phyloP scores from a whole-genome alignment of 1,284 basidiomycete species.

The Sanghuangporus weigelae region DNA sequence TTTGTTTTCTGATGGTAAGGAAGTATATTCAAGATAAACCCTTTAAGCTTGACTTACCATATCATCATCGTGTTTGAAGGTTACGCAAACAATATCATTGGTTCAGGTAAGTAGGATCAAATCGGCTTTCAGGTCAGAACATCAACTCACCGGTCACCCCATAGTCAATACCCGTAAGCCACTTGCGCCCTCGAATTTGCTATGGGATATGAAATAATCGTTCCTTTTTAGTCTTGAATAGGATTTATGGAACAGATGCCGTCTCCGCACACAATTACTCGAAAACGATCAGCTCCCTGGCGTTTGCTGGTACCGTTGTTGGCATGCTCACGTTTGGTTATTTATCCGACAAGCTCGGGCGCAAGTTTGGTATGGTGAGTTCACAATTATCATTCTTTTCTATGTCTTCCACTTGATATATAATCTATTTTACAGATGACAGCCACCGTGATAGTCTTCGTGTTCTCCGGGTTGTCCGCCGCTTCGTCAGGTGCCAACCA shows the following conservation, averaged over 20 bases:
- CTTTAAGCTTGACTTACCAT: neutral
- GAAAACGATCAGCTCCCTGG: conserved; percentile 58
- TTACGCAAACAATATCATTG: conserved; percentile 80
- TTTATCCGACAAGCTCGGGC: conserved; percentile 81
- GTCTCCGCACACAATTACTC: conserved; percentile 50
- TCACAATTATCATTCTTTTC: conserved; percentile 9
- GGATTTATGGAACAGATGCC: conserved; percentile 53
- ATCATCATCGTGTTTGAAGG: conserved; percentile 35
- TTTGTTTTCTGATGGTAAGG: conserved; percentile 79
- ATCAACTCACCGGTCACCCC: conserved; percentile 5
- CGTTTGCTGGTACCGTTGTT: conserved; percentile 82
- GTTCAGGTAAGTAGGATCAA: conserved; percentile 47
- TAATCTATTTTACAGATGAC: conserved; percentile 46
- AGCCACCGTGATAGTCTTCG: conserved; percentile 70
- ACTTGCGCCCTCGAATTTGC: neutral
- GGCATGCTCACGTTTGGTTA: conserved; percentile 76
- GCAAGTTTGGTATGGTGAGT: conserved; percentile 83
- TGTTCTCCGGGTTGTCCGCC: conserved; percentile 80
- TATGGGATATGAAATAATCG: neutral
- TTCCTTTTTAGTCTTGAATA: conserved; percentile 49
- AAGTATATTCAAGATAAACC: neutral
- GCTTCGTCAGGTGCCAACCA: conserved; percentile 78
- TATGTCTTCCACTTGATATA: neutral
- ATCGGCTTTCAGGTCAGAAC: neutral
- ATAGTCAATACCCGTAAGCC: conserved; percentile 59